Conservation (phyloP, 768 basidiomycete species). For the Piloderma croceum region DNA sequence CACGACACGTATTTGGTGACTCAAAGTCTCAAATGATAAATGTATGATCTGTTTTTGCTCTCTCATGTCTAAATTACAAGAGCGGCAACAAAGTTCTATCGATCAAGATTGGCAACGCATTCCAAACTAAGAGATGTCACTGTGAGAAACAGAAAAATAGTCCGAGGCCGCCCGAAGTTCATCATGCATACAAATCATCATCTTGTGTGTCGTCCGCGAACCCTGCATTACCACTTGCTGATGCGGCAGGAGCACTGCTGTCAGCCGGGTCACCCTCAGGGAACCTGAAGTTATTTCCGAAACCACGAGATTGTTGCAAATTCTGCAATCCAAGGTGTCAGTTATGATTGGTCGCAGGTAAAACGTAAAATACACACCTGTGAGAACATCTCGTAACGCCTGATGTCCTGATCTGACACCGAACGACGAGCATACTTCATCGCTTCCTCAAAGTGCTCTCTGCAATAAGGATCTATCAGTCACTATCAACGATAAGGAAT, state of each 20-base stretch:
- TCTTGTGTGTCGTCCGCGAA: slow-evolving; percentile 85
- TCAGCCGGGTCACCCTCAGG: slow-evolving; percentile 56
- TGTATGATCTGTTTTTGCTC: no score
- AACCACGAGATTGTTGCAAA: slow-evolving; percentile 84
- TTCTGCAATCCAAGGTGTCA: slow-evolving; percentile 44
- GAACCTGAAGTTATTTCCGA: slow-evolving; percentile 98
- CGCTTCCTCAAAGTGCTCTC: slow-evolving; percentile 97
- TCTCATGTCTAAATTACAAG: no score
- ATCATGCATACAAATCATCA: slow-evolving; percentile 88
- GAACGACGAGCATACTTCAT: slow-evolving; percentile 97
- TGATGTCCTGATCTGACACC: slow-evolving; percentile 93
- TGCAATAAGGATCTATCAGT: slow-evolving; percentile 9
- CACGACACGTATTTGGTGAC: no score
- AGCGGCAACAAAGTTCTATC: no score
- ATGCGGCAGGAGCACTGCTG: slow-evolving; percentile 29
- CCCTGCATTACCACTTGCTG: slow-evolving; percentile 60
- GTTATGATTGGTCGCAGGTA: slow-evolving; percentile 8
- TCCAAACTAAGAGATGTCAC: no score
- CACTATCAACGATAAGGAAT: background rate
- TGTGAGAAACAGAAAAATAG: no score
- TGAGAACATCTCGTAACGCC: slow-evolving; percentile 97
- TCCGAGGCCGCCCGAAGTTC: no score
- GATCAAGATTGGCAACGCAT: no score
- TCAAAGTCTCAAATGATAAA: no score
- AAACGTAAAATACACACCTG: slow-evolving; percentile 61